Evolutionary conservation across 768 basidiomycete genomes (phyloP).

Genomic region (Lactifluus pinguis): DNA sequence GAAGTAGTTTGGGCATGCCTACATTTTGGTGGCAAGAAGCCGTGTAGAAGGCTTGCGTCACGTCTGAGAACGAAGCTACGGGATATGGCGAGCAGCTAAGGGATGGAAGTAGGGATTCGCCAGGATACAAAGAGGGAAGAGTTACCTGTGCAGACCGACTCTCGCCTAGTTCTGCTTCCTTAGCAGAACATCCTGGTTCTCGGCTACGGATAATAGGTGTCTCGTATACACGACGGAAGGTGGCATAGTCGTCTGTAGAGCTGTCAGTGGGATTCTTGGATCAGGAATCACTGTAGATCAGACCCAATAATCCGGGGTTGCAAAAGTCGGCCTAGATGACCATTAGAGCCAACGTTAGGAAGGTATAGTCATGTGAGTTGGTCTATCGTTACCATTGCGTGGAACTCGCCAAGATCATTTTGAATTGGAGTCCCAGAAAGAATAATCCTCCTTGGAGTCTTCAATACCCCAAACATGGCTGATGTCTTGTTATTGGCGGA

Average conservation of each 20-base stretch:
- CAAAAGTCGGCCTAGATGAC: conserved; percentile 72
- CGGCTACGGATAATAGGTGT: conserved; percentile 80
- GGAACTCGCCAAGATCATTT: conserved; percentile 92
- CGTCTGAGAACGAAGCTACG: conserved; percentile 87
- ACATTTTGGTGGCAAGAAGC: conserved; percentile 91
- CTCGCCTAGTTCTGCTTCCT: conserved; percentile 71
- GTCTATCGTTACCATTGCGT: conserved; percentile 68
- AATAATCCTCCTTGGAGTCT: conserved; percentile 72
- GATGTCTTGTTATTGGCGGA: conserved; percentile 88
- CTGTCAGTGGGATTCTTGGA: background rate
- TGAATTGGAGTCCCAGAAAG: conserved; percentile 96
- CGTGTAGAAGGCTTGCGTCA: conserved; percentile 71
- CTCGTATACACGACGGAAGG: conserved; percentile 79
- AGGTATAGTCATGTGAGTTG: background rate
- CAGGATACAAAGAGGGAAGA: background rate
- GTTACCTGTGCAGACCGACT: conserved; percentile 67
- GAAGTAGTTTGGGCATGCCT: conserved; percentile 21
- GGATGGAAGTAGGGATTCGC: background rate
- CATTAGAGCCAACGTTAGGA: background rate
- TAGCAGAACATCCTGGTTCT: conserved; percentile 58
- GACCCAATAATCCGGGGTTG: conserved; percentile 85
- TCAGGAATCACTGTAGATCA: conserved; percentile 2
- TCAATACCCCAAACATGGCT: conserved; percentile 71
- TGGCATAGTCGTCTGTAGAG: conserved; percentile 57
- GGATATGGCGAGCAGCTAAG: conserved; percentile 60